Conservation (phyloP, 1,284 basidiomycete genomes). For the Earliella scabrosa region DNA sequence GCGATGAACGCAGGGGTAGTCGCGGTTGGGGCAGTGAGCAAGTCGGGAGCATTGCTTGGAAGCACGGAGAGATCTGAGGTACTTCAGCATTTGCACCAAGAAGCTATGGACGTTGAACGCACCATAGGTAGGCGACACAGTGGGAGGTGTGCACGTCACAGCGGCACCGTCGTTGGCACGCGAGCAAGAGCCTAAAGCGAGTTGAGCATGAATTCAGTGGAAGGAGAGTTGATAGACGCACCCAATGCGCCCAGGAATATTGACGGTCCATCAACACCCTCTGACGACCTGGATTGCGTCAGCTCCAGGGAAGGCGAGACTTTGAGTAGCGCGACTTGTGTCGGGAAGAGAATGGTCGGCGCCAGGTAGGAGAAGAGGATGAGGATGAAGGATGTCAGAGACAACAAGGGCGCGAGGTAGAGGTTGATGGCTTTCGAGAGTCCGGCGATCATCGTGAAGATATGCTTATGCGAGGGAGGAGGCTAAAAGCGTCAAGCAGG, state of each 20-base stretch:
- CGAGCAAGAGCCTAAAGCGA: constrained; percentile 82
- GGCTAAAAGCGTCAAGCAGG: constrained; percentile 4
- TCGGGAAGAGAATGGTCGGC: constrained; percentile 61
- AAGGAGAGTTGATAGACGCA: constrained; percentile 37
- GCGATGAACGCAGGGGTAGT: constrained; percentile 69
- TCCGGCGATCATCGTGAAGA: constrained; percentile 63
- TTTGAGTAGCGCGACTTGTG: constrained; percentile 64
- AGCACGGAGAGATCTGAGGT: constrained; percentile 64
- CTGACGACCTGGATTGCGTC: constrained; percentile 43
- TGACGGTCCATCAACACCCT: constrained; percentile 69
- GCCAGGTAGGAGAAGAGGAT: constrained; percentile 68
- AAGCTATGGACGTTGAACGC: constrained; percentile 14
- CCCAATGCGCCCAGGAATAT: constrained; percentile 71
- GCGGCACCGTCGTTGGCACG: constrained; percentile 50
- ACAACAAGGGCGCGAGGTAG: constrained; percentile 70
- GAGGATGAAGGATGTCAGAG: constrained; percentile 67
- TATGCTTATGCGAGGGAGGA: not conserved
- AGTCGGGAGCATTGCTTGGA: constrained; percentile 56
- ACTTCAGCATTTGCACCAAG: constrained; percentile 1
- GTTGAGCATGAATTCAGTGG: no score
- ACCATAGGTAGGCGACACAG: constrained; percentile 70
- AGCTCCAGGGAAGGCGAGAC: constrained; percentile 62
- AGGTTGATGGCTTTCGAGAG: constrained; percentile 72
- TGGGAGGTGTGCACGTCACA: constrained; percentile 59
- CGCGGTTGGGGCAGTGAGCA: constrained; percentile 64